These are phyloP conservation scores for Fusarium neocosmosporiellum DNA, from an alignment of 2,329 filamentous ascomycete species.

Conservation along the genomic window DNA sequence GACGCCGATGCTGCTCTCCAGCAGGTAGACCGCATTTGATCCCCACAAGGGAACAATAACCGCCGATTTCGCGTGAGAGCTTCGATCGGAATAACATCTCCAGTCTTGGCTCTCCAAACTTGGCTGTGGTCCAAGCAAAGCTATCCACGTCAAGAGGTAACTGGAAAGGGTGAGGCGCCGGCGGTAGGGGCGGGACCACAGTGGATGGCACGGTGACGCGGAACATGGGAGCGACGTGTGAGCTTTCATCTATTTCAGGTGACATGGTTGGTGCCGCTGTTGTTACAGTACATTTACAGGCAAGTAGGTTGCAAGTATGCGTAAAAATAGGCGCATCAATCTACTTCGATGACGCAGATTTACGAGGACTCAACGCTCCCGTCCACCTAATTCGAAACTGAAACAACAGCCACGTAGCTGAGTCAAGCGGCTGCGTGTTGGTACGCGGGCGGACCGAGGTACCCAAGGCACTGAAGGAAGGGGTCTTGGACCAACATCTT, in stretches of 20 bases:
- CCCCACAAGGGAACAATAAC: conserved; percentile 11
- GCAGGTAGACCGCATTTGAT: neutral
- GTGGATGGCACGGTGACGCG: conserved; percentile 11
- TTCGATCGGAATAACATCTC: conserved; percentile 25
- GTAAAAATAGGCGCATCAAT: conserved; percentile 1
- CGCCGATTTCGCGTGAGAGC: conserved; percentile 18
- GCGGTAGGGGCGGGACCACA: conserved; percentile 10
- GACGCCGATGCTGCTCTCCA: too few species aligned
- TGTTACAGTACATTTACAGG: neutral
- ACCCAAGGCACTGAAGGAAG: neutral
- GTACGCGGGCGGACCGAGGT: neutral
- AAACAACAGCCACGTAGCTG: conserved; percentile 25
- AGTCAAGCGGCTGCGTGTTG: neutral
- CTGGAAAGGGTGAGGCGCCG: conserved; percentile 35
- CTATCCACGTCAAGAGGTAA: conserved; percentile 14
- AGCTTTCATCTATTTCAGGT: conserved; percentile 23
- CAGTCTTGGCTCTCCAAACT: conserved; percentile 12
- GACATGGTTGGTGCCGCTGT: conserved; percentile 16
- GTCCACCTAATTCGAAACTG: conserved; percentile 21
- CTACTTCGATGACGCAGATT: conserved; percentile 11
- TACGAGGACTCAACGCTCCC: neutral
- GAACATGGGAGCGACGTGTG: conserved; percentile 14
- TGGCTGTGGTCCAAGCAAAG: conserved; percentile 18
- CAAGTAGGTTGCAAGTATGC: neutral
- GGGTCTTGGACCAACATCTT: neutral